A percentile compares a stretch with the other conserved stretches of the same genome.
Conservation (phyloP, 805 yeast species). For the Pichia rugopelliculosa region DNA sequence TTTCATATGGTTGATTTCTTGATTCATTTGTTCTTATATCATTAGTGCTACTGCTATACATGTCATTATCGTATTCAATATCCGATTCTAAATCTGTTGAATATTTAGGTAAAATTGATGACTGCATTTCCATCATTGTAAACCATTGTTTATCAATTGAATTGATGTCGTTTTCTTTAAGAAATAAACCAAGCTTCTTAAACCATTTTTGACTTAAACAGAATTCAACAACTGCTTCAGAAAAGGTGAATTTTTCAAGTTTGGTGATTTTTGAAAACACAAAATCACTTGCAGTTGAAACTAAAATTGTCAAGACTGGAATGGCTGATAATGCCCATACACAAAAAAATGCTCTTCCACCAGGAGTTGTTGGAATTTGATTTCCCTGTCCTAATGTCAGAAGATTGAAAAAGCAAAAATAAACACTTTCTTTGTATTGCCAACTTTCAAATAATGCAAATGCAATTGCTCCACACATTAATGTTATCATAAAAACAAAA, state of each 20-base stretch:
- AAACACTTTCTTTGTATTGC: slow-evolving; percentile 64
- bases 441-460: slow-evolving; percentile 59
- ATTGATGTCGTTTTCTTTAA: slow-evolving; percentile 1
- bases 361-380: slow-evolving; percentile 50
- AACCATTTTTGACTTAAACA: slow-evolving; percentile 6
- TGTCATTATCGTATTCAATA: background rate
- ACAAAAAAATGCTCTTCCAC: slow-evolving; percentile 68
- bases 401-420: slow-evolving; percentile 69
- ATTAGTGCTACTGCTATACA: background rate
- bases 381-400: slow-evolving; percentile 86
- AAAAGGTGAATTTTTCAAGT: slow-evolving; percentile 10
- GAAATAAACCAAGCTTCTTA: slow-evolving; percentile 4
- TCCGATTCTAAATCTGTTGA: background rate
- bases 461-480: slow-evolving; percentile 67
- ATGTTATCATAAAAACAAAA: slow-evolving; percentile 44
- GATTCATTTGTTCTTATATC: too few relatives aligned
- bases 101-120: background rate
- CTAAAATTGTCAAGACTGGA: slow-evolving; percentile 78
- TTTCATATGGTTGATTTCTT: too few relatives aligned
- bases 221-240: slow-evolving; percentile 13
- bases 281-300: slow-evolving; percentile 65
- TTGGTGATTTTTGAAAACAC: slow-evolving; percentile 29
- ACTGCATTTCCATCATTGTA: background rate
- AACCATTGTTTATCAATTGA: background rate
- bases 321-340: slow-evolving; percentile 78